These are phyloP conservation scores for Lolium rigidum DNA, from an alignment of 176 grass and related monocot genomes.

Conservation along the genomic window DNA sequence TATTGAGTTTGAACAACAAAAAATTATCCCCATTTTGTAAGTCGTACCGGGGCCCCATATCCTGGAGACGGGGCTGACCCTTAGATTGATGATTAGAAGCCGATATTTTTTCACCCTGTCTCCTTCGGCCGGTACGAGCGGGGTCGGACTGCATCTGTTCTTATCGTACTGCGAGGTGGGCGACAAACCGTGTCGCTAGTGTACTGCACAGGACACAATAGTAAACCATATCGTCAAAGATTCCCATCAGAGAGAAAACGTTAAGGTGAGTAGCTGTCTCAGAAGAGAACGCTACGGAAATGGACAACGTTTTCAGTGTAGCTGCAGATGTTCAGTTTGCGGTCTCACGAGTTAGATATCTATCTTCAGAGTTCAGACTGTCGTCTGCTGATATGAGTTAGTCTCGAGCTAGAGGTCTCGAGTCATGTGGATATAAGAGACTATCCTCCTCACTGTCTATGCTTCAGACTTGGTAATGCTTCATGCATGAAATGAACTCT, in stretches of 20 bases:
- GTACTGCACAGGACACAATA: background rate
- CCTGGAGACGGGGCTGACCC: no score
- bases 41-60: no score
- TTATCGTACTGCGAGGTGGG: slow-evolving; percentile 7
- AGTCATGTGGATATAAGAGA: background rate
- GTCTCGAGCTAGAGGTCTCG: no score
- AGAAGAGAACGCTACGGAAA: background rate
- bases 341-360: background rate
- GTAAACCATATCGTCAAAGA: slow-evolving; percentile 6
- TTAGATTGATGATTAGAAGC: background rate
- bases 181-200: background rate
- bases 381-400: no score
- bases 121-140: background rate
- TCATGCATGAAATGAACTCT: background rate
- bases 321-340: background rate
- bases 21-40: no score
- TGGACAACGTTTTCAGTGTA: background rate
- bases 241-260: slow-evolving; percentile 10
- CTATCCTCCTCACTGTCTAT: background rate
- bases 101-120: background rate
- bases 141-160: background rate
- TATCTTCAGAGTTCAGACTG: no score
- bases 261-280: background rate
- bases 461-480: background rate
- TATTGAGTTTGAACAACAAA: no score